Evolutionary conservation across 352 stramenopile species (phyloP).

Genomic region (Phytophthora vignae): DNA sequence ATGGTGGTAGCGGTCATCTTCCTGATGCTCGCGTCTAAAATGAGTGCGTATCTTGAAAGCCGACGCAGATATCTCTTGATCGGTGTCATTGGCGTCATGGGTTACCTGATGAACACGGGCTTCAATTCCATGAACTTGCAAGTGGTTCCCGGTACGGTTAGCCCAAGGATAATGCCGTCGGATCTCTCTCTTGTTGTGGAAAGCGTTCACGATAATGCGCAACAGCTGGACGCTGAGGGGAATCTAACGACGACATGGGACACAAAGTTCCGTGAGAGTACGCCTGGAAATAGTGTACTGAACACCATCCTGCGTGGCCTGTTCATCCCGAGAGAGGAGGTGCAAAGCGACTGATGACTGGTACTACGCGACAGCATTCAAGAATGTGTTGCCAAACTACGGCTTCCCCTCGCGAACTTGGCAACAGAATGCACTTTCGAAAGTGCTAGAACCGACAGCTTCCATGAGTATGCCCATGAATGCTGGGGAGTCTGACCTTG

Average conservation of each 20-base stretch:
- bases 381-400: conserved; percentile 11
- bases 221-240: background rate
- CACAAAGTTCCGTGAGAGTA: conserved; percentile 6
- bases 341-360: background rate
- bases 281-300: conserved; percentile 4
- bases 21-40: conserved; percentile 3
- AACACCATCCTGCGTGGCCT: conserved; percentile 13
- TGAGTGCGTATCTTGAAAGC: conserved; percentile 7
- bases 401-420: conserved; percentile 11
- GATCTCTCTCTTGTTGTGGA: conserved; percentile 17
- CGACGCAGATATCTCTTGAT: conserved; percentile 11
- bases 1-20: conserved; percentile 18
- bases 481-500: background rate
- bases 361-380: background rate
- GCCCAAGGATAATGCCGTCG: background rate
- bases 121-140: conserved; percentile 26
- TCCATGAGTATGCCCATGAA: conserved; percentile 14
- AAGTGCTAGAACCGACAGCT: conserved; percentile 3
- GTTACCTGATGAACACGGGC: conserved; percentile 24
- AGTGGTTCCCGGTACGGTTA: conserved; percentile 3
- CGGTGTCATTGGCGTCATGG: conserved; percentile 9
- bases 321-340: conserved; percentile 6
- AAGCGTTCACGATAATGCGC: background rate
- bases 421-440: conserved; percentile 15
- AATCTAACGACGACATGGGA: conserved; percentile 12